These are phyloP conservation scores for Lumnitzera littorea DNA, from an alignment of 345 rosid species.

Conservation along the genomic window DNA sequence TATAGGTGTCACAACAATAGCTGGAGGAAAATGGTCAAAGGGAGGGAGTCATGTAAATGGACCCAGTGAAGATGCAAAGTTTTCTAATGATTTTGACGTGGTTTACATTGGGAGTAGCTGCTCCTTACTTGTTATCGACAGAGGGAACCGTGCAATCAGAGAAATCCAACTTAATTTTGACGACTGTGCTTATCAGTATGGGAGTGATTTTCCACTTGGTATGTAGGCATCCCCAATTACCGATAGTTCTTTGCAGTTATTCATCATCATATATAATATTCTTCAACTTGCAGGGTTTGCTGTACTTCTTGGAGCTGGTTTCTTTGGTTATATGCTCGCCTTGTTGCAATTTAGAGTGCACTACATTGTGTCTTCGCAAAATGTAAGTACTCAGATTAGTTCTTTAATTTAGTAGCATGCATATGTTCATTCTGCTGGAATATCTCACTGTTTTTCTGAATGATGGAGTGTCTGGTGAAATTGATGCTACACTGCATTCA, in stretches of 20 bases:
- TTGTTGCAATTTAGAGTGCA: conserved; percentile 78
- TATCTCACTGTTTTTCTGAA: no score
- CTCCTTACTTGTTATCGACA: conserved; percentile 86
- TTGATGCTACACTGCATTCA: no score
- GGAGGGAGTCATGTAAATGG: conserved; percentile 95
- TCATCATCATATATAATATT: conserved; percentile 6
- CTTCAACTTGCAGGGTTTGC: conserved; percentile 65
- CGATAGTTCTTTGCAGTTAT: not conserved
- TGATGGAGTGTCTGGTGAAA: no score
- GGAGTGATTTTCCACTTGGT: conserved; percentile 93
- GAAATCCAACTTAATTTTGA: conserved; percentile 98
- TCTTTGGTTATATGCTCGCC: conserved; percentile 95
- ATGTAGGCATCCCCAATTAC: conserved; percentile 6
- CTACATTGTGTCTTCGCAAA: conserved; percentile 56
- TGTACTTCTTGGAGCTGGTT: conserved; percentile 92
- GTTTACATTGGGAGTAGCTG: conserved; percentile 97
- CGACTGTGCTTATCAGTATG: conserved; percentile 98
- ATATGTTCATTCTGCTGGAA: not conserved
- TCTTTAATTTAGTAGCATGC: not conserved
- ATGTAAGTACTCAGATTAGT: conserved; percentile 31
- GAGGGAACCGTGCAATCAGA: conserved; percentile 88
- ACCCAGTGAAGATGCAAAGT: conserved; percentile 96
- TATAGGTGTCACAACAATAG: conserved; percentile 94
- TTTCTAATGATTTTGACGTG: conserved; percentile 92
- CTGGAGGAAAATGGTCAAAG: conserved; percentile 76